Base-by-base conservation (phyloP, 2,329 filamentous ascomycete genomes). In the Arthrocladium fulminans region DNA sequence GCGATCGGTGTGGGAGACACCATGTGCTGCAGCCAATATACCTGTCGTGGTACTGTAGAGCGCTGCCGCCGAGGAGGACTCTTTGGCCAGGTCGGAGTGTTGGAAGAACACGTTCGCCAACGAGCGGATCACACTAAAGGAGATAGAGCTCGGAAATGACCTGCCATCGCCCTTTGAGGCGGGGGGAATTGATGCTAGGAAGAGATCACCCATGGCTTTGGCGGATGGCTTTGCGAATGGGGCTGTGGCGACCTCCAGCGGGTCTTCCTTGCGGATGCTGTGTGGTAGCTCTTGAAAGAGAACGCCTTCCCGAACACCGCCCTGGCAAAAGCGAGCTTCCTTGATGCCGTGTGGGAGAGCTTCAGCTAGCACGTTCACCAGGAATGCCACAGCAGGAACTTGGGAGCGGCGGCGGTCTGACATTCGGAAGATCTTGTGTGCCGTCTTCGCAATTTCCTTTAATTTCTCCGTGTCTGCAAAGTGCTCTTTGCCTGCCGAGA, bases 301-400 rank as follows among this genome's bases (percentile, higher is more conserved):
- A 34, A 81, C 80, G 0, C 89, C 89, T 65, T 95, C 88, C 35
- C 88, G 75, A 51, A 95, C 89, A 8, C 88, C 88, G 19, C 88
- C 87, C 57, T 86, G 83, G 61, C 88, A 92, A 66, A 95, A 96
- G 1, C 82, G 83, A 2, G 88, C 86, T 22, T 77, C 75, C 38
- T 79, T 78, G 55, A 94, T 82, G 25, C 73, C 73, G 30, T 73
- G 73, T 4, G 85, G 85, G 1, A 94, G 73, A 1, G 80, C 77
- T 32, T 77, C 70, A 23, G 83, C 72, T 13, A 95, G 75, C n/a
- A 84, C 82, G 23, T 83, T 79, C 12, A 95, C 79, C 7, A 95
- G 79, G 23, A 86, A 80, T 0, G 81, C 80, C 27, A 95, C 88
- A 24, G 89, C 88, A 0, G 87, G 85, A 40, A 94, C 88, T 65